phyloP scores from a whole-genome alignment of 257 asterid species.

The Echium plantagineum region DNA sequence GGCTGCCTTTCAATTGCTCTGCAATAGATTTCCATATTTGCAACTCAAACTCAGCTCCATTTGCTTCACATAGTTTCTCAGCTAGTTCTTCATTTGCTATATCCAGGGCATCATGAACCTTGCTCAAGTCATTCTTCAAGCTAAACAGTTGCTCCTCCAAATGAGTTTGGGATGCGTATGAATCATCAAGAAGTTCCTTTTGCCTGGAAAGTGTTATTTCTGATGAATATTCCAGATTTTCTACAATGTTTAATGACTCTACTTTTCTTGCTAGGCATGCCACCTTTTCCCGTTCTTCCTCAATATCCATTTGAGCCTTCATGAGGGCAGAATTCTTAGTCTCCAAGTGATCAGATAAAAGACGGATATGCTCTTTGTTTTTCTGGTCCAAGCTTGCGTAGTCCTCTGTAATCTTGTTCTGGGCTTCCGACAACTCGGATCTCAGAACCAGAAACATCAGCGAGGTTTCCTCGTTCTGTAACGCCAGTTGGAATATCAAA shows the following conservation, averaged over 20 bases:
- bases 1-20: slow-evolving; percentile 48
- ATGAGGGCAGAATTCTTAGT: slow-evolving; percentile 35
- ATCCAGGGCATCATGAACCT: slow-evolving; percentile 39
- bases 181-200: slow-evolving; percentile 38
- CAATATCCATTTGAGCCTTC: slow-evolving; percentile 41
- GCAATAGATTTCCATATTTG: slow-evolving; percentile 67
- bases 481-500: slow-evolving; percentile 37
- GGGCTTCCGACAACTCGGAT: slow-evolving; percentile 49
- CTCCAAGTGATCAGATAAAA: slow-evolving; percentile 41
- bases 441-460: slow-evolving; percentile 47
- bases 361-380: slow-evolving; percentile 20
- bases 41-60: slow-evolving; percentile 62
- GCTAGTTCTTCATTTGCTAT: slow-evolving; percentile 57
- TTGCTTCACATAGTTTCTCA: slow-evolving; percentile 51
- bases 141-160: slow-evolving; percentile 42
- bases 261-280: slow-evolving; percentile 28
- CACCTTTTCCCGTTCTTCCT: slow-evolving; percentile 46
- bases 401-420: slow-evolving; percentile 25
- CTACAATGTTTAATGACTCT: slow-evolving; percentile 23
- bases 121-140: slow-evolving; percentile 41
- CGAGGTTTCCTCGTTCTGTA: slow-evolving; percentile 52
- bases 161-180: slow-evolving; percentile 21
- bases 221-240: slow-evolving; percentile 35
- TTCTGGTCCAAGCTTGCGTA: slow-evolving; percentile 21
- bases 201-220: slow-evolving; percentile 44